Conservation (phyloP, 805 yeast species). For the Kurtzmaniella fragi region DNA sequence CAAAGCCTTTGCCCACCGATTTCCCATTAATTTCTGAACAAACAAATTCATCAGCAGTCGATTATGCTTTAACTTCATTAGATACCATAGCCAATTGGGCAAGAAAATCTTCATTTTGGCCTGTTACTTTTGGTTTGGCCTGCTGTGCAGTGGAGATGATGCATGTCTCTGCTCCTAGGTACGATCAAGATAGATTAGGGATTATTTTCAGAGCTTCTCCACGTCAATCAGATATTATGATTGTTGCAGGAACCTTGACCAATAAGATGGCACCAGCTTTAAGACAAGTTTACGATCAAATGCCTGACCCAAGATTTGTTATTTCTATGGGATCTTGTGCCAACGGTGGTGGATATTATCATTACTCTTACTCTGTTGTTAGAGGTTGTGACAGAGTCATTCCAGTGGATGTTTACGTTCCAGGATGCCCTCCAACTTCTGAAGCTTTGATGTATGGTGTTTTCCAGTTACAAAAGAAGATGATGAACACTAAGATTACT, state of each 20-base stretch:
- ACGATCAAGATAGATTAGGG: constrained; percentile 89
- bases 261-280: constrained; percentile 92
- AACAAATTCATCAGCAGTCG: constrained; percentile 51
- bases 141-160: constrained; percentile 95
- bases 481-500: constrained; percentile 75
- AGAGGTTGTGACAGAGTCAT: constrained; percentile 86
- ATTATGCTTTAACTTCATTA: constrained; percentile 75
- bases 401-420: constrained; percentile 87
- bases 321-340: constrained; percentile 94
- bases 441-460: constrained; percentile 91
- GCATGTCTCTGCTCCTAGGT: constrained; percentile 88
- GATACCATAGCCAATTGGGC: constrained; percentile 89
- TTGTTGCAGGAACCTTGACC: constrained; percentile 87
- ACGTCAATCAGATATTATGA: constrained; percentile 87
- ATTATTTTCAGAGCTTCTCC: constrained; percentile 92
- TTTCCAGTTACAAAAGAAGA: constrained; percentile 84
- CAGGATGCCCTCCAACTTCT: constrained; percentile 90
- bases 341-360: constrained; percentile 91
- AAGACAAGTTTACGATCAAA: constrained; percentile 89
- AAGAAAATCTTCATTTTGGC: constrained; percentile 89
- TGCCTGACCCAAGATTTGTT: constrained; percentile 95
- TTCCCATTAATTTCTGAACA: constrained; percentile 66
- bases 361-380: constrained; percentile 82
- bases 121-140: constrained; percentile 86
- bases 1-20: constrained; percentile 55